phyloP scores from a whole-genome alignment of 2,329 filamentous ascomycete species.

The Pseudopyricularia cyperi region DNA sequence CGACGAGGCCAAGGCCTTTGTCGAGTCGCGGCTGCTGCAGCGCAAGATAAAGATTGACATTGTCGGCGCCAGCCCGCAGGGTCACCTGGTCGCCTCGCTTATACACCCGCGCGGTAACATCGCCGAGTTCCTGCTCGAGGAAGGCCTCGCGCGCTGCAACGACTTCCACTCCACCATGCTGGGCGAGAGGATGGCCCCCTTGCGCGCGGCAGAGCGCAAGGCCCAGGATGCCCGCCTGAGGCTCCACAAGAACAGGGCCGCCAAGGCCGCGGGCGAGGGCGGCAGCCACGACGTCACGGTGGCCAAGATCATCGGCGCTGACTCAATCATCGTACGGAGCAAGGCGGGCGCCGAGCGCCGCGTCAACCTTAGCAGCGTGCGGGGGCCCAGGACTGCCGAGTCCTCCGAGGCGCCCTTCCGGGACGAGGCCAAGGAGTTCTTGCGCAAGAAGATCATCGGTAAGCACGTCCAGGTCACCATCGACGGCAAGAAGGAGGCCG shows the following conservation, averaged over 20 bases:
- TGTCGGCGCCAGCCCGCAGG: constrained; percentile 78
- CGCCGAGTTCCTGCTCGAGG: constrained; percentile 77
- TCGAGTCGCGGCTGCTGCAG: constrained; percentile 76
- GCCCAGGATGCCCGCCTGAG: constrained; percentile 68
- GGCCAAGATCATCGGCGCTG: constrained; percentile 72
- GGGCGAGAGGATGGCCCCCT: constrained; percentile 71
- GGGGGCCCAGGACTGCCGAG: constrained; percentile 83
- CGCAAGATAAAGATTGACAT: constrained; percentile 72
- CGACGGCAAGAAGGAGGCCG: constrained; percentile 81
- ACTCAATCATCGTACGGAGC: constrained; percentile 76
- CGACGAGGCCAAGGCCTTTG: constrained; percentile 77
- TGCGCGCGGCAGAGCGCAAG: constrained; percentile 75
- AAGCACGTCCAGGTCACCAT: constrained; percentile 86
- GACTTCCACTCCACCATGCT: constrained; percentile 93
- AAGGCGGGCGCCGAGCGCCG: constrained; percentile 80
- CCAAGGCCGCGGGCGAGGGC: constrained; percentile 45
- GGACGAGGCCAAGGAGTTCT: constrained; percentile 90
- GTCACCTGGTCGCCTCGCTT: constrained; percentile 77
- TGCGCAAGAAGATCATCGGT: constrained; percentile 86
- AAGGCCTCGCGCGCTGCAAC: constrained; percentile 81
- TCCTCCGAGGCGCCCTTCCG: constrained; percentile 77
- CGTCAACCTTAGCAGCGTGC: constrained; percentile 62
- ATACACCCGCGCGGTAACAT: constrained; percentile 88
- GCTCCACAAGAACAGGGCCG: constrained; percentile 69
- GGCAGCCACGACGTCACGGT: constrained; percentile 69